Evolutionary conservation across 2,329 filamentous ascomycete genomes (phyloP).

Genomic region (Pestalotiopsis sp.): DNA sequence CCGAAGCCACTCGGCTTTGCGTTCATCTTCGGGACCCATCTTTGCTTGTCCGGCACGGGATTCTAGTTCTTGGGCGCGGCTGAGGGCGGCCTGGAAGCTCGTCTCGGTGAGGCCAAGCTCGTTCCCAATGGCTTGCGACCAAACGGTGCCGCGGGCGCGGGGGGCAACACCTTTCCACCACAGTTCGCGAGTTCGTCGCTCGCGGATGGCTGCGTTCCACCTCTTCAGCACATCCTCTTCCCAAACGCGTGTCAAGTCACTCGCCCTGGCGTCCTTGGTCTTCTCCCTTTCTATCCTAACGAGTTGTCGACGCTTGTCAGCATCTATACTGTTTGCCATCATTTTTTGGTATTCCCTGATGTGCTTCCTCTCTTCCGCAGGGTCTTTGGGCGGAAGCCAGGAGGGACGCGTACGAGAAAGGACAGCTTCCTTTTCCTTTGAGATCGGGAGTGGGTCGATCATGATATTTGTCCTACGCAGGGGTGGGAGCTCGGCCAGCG

Average conservation of each 20-base stretch:
- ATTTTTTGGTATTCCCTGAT: constrained; percentile 83
- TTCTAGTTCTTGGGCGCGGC: constrained; percentile 66
- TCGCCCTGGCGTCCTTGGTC: constrained; percentile 55
- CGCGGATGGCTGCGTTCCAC: constrained; percentile 71
- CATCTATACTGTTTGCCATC: constrained; percentile 67
- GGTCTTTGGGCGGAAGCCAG: constrained; percentile 85
- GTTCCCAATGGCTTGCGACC: constrained; percentile 73
- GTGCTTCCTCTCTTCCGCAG: constrained; percentile 87
- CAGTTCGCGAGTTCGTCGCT: constrained; percentile 71
- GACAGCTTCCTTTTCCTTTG: constrained; percentile 84
- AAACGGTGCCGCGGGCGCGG: constrained; percentile 68
- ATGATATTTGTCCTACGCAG: constrained; percentile 76
- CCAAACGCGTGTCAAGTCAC: constrained; percentile 62
- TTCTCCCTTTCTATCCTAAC: constrained; percentile 52
- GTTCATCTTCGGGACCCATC: constrained; percentile 54
- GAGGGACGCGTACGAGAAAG: constrained; percentile 79
- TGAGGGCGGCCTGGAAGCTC: constrained; percentile 71
- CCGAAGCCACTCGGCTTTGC: constrained; percentile 61
- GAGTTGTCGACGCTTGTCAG: constrained; percentile 61
- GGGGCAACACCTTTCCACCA: constrained; percentile 83
- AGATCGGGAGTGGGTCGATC: constrained; percentile 82
- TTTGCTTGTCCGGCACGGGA: constrained; percentile 53
- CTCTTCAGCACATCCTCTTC: constrained; percentile 75
- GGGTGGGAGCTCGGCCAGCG: constrained; percentile 70
- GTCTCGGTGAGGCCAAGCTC: constrained; percentile 67